Evolutionary conservation across 2,329 filamentous ascomycete genomes (phyloP), one percentile per base, ranked within the genome.

Genomic region (Calonectria henricotiae): DNA sequence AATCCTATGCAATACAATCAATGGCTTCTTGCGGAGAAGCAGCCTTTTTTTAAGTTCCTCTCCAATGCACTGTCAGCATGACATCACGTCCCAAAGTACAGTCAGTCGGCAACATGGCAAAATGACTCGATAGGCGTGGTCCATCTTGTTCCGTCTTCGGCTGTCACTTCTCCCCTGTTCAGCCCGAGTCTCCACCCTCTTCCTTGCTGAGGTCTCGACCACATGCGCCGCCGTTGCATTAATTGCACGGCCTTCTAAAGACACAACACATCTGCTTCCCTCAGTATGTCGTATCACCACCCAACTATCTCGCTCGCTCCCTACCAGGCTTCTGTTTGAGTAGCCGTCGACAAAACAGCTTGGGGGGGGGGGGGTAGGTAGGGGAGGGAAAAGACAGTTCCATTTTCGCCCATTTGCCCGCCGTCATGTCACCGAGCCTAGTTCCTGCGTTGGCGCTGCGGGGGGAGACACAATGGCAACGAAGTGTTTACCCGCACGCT

Each of bases 81-180:
- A 37, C 51, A 37, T 55, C 51, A 55, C 30, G n/a, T 37, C 32
- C 30, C 5, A 37, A 35, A 37, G 51, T 37, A 6, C 30, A 11
- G 51, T 23, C 30, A 11, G 51, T 23, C 49, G 32, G 20, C 32
- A 30, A 30, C 25, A 46, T 30, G 27, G 51, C 64, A 54, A 41
- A 73, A 75, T 77, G 75, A 77, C 75, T 77, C 75, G 69, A 73
- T 49, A 37, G 55, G 60, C 44, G 60, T 49, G 46, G 41, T 30
- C 44, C 37, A 58, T 37, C 46, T 61, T 25, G 46, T 74, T 77
- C 75, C 75, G 75, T 74, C 74, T 77, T 77, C 75, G 75, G 75
- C 75, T 71, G 44, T 30, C 27, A 30, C 7, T 65, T 32, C 44
- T 65, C 15, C 41, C 51, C 51, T 55, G 51, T 35, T 37, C 51